These are phyloP conservation scores for Rhodotorula sphaerocarpa DNA, from an alignment of 768 basidiomycete genomes.

Conservation along the genomic window DNA sequence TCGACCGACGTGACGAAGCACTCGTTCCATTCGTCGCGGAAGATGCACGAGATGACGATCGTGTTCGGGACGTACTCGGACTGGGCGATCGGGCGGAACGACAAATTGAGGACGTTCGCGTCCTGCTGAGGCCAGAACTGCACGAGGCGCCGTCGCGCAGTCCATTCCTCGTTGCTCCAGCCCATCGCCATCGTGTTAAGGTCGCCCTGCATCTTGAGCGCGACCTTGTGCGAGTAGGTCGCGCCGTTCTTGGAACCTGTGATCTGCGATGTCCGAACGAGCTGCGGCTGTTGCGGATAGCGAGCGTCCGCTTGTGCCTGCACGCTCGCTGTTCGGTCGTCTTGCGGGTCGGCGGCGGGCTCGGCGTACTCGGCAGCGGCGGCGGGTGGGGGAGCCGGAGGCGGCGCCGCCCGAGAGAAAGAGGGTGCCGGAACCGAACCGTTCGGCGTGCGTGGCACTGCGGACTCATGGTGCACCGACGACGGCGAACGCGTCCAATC, in stretches of 20 bases:
- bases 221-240: slow-evolving; percentile 31
- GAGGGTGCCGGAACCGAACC: no score
- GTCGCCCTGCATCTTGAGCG: slow-evolving; percentile 43
- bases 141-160: slow-evolving; percentile 69
- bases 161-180: slow-evolving; percentile 55
- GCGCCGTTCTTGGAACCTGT: slow-evolving; percentile 10
- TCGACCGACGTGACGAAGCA: slow-evolving; percentile 93
- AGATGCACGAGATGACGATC: slow-evolving; percentile 90
- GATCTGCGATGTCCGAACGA: slow-evolving; percentile 33
- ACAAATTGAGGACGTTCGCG: slow-evolving; percentile 65
- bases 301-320: no score
- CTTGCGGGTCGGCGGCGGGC: neutral
- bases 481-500: no score
- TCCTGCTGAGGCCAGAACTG: slow-evolving; percentile 73
- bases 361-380: no score
- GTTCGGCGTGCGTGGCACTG: no score
- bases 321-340: neutral
- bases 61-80: slow-evolving; percentile 64
- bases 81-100: slow-evolving; percentile 66
- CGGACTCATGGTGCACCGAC: no score
- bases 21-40: slow-evolving; percentile 62
- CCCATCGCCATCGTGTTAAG: slow-evolving; percentile 46
- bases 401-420: no score
- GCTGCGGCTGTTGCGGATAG: slow-evolving; percentile 24
- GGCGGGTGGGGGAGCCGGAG: neutral